phyloP scores from a whole-genome alignment of 2,329 filamentous ascomycete species.

The Sporothrix pseudoabietina region DNA sequence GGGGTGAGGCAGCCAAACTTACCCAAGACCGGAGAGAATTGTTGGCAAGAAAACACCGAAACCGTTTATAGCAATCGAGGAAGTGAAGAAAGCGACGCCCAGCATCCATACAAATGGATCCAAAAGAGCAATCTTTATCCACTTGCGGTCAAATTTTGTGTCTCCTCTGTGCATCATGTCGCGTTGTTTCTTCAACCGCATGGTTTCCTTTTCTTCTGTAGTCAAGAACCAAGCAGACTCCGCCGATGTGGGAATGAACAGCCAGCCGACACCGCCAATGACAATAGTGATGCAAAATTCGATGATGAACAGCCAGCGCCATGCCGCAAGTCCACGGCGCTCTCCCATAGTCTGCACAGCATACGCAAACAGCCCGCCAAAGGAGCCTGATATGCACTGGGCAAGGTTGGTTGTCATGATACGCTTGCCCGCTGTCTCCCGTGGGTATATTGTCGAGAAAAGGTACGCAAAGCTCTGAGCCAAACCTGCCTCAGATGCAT shows the following conservation, averaged over 20 bases:
- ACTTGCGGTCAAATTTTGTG: conserved; percentile 24
- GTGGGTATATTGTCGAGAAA: neutral
- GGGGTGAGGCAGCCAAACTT: neutral
- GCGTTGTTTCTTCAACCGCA: conserved; percentile 26
- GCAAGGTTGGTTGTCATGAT: conserved; percentile 36
- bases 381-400: conserved; percentile 36
- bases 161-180: conserved; percentile 18
- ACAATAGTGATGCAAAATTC: conserved; percentile 6
- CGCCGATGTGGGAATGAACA: conserved; percentile 8
- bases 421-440: conserved; percentile 38
- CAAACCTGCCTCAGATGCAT: neutral
- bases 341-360: conserved; percentile 45
- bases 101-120: conserved; percentile 27
- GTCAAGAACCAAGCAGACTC: conserved; percentile 28
- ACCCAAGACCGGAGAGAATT: conserved; percentile 3
- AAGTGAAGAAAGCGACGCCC: conserved; percentile 28
- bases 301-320: conserved; percentile 44
- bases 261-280: neutral
- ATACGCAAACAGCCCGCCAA: conserved; percentile 35
- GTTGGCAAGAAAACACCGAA: conserved; percentile 30
- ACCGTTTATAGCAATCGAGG: conserved; percentile 28
- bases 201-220: conserved; percentile 27
- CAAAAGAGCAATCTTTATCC: conserved; percentile 19
- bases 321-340: conserved; percentile 47
- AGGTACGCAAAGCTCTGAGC: neutral